These are phyloP conservation scores for Ceratocystis harringtonii DNA, from an alignment of 2,329 filamentous ascomycete species.

Conservation along the genomic window DNA sequence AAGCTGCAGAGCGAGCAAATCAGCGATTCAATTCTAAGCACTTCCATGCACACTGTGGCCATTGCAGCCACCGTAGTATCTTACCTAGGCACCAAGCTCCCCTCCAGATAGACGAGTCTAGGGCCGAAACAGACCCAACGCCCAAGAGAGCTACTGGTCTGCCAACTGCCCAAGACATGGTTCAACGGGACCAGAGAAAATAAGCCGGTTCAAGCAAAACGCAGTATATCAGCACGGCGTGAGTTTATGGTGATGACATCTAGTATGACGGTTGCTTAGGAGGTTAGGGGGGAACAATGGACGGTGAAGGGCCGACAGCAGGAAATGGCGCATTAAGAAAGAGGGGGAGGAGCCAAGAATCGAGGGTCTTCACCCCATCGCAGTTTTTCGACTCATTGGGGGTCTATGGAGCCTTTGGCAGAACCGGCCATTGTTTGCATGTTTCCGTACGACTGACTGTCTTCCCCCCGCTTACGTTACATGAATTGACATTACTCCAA, in stretches of 20 bases:
- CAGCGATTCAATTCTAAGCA: neutral
- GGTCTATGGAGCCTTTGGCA: too few species aligned
- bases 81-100: neutral
- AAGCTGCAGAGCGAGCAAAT: neutral
- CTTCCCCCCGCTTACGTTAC: neutral
- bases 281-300: neutral
- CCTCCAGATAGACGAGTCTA: neutral
- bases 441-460: neutral
- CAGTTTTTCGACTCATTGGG: neutral
- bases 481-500: neutral
- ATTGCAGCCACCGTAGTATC: neutral
- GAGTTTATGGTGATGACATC: neutral
- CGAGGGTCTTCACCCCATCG: neutral
- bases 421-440: neutral
- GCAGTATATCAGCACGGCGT: neutral
- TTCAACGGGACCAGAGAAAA: neutral
- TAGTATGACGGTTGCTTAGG: neutral
- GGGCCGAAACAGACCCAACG: neutral
- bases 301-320: neutral
- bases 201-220: neutral
- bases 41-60: neutral
- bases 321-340: neutral
- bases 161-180: neutral
- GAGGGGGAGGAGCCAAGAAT: neutral
- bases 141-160: conserved; percentile 6